Evolutionary conservation across 805 yeast genomes (phyloP), one percentile per base, ranked within the genome.

Genomic region (Myxozyma kluyveri): DNA sequence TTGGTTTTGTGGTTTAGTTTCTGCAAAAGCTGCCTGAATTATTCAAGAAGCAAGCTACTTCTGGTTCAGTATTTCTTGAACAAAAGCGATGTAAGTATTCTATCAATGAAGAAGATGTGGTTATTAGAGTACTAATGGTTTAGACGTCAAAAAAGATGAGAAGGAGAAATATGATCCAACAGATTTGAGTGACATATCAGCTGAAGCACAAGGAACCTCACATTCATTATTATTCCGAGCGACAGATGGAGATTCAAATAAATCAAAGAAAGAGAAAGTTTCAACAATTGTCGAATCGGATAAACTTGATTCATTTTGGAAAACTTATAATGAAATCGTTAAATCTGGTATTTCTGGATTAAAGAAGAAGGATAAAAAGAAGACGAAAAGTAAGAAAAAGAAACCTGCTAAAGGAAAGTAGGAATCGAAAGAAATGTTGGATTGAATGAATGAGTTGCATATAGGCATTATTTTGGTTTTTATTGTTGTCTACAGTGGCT

Each of bases 301-400:
- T 1, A 69, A 77, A 2, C 72, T 90, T 59, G 87, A 83, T 57
- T 67, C 72, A 53, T 90, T 90, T 67, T 90, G 96, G 96, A 67
- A 68, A 39, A 82, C 81, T 23, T 90, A 89, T 69, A 70, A 87
- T 0, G 81, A 80, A 39, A 78, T 78, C 0, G 74, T 89, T 50
- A 89, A 87, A 65, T 65, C 74, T 21, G 90, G 93, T 3, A 80
- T 86, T 67, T 72, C 72, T 2, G 96, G 96, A 1, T 75, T 90
- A 67, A 78, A 81, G 65, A 87, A 84, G 78, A 88, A 87, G 72
- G 88, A 86, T 54, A 88, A 87, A 75, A 82, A 82, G 70, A 83
- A 81, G 75, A 78, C 77, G 72, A 82, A 80, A 72, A 75, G 77
- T 65, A 76, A 74, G 70, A 59, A 73, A 67, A 66, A 68, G 39